Percentiles rank a stretch among this genome's conserved stretches.
Evolutionary conservation across 2,329 filamentous ascomycete species (phyloP).

Genomic region (Fusarium falciforme): DNA sequence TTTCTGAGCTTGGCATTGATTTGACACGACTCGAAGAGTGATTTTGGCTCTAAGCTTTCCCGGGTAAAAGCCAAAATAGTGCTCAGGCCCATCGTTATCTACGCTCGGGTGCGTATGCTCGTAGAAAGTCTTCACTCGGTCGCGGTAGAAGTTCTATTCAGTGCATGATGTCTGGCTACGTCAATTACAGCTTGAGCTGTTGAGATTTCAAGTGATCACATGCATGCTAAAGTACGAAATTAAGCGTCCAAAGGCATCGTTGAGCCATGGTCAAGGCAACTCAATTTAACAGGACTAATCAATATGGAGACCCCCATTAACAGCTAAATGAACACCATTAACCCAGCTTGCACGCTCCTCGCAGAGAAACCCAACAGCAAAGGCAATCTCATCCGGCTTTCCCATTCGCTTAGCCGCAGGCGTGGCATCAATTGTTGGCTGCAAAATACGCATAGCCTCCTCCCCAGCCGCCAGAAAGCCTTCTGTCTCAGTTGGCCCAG

Average conservation of each 20-base stretch:
- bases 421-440: constrained; percentile 56
- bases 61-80: neutral
- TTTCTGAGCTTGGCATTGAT: neutral
- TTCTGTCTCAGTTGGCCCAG: constrained; percentile 56
- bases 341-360: constrained; percentile 59
- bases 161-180: neutral
- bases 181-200: neutral
- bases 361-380: constrained; percentile 57
- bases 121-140: neutral
- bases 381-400: constrained; percentile 59
- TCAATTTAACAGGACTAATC: constrained; percentile 6
- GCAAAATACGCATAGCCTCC: constrained; percentile 51
- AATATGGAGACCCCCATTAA: constrained; percentile 40
- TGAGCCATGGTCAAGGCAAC: neutral
- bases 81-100: neutral
- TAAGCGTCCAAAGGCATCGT: neutral
- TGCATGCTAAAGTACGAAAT: neutral
- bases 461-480: constrained; percentile 44
- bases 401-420: constrained; percentile 57
- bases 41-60: neutral
- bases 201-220: neutral
- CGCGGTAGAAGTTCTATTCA: no score
- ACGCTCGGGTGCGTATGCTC: neutral
- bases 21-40: neutral
- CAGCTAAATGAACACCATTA: constrained; percentile 53